Evolutionary conservation across 2,329 filamentous ascomycete genomes (phyloP).

Genomic region (Penicillium brasilianum): DNA sequence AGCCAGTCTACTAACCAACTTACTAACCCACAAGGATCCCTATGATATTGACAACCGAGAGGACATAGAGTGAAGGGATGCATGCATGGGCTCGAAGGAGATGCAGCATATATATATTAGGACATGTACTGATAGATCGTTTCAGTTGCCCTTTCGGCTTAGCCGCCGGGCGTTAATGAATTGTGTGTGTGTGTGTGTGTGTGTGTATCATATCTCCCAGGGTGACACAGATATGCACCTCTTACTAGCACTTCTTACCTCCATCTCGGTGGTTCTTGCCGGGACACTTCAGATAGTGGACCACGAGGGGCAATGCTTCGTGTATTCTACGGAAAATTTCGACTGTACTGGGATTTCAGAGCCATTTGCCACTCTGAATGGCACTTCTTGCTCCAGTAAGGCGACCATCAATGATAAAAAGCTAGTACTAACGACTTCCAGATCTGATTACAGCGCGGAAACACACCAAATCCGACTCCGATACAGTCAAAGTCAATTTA

Average conservation of each 20-base stretch:
- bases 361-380: not conserved
- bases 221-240: not conserved
- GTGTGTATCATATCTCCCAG: not conserved
- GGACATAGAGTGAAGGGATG: too few relatives aligned
- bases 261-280: not conserved
- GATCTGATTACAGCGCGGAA: too few relatives aligned
- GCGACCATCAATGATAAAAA: too few relatives aligned
- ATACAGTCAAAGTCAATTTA: too few relatives aligned
- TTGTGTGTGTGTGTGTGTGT: constrained; percentile 10
- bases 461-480: too few relatives aligned
- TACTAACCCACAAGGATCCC: constrained; percentile 33
- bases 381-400: too few relatives aligned
- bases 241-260: not conserved
- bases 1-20: constrained; percentile 37
- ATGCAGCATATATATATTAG: too few relatives aligned
- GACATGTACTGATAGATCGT: constrained; percentile 16
- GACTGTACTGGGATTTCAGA: not conserved
- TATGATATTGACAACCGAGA: too few relatives aligned
- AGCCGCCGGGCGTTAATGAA: constrained; percentile 30
- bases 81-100: too few relatives aligned
- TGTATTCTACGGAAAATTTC: not conserved
- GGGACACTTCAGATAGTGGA: not conserved
- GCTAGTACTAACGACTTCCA: too few relatives aligned
- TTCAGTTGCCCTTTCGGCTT: constrained; percentile 34
- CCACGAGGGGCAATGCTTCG: not conserved